Conservation (phyloP, 345 rosid genomes). For the Litchi chinensis region DNA sequence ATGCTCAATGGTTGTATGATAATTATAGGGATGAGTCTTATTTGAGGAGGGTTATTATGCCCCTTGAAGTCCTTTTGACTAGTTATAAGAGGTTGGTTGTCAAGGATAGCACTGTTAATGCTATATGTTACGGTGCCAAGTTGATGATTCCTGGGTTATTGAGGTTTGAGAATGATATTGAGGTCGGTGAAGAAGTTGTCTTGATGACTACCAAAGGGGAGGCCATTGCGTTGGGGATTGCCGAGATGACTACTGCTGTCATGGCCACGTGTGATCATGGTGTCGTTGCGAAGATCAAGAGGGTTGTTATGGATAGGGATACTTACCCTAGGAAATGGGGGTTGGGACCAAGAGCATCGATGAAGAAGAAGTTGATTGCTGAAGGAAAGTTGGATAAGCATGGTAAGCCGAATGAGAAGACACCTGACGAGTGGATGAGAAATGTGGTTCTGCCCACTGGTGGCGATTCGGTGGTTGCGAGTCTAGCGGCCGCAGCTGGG, state of each 20-base stretch:
- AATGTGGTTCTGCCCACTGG: slow-evolving; percentile 73
- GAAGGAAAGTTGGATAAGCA: slow-evolving; percentile 89
- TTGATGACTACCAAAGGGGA: slow-evolving; percentile 97
- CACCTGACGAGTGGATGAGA: slow-evolving; percentile 80
- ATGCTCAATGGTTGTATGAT: slow-evolving; percentile 87
- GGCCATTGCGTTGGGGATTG: slow-evolving; percentile 88
- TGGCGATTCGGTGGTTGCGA: slow-evolving; percentile 74
- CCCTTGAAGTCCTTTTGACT: slow-evolving; percentile 78
- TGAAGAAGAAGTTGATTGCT: slow-evolving; percentile 81
- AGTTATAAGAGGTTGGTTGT: slow-evolving; percentile 94
- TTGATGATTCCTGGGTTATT: slow-evolving; percentile 87
- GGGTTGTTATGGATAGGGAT: slow-evolving; percentile 98
- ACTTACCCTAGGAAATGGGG: slow-evolving; percentile 99
- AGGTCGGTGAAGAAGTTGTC: slow-evolving; percentile 86
- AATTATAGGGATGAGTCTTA: slow-evolving; percentile 69
- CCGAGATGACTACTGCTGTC: slow-evolving; percentile 96
- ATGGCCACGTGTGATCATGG: slow-evolving; percentile 98
- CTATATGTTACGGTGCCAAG: slow-evolving; percentile 95
- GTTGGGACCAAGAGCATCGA: slow-evolving; percentile 78
- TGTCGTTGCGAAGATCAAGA: slow-evolving; percentile 91
- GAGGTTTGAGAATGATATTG: slow-evolving; percentile 92
- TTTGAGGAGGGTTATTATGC: slow-evolving; percentile 90
- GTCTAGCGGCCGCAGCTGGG: slow-evolving; percentile 63
- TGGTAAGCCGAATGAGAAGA: slow-evolving; percentile 78
- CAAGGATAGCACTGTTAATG: slow-evolving; percentile 93